Percentiles rank a stretch among this genome's conserved stretches.
Evolutionary conservation across 75 land plant species (phyloP).

Genomic region (Pinus taeda): DNA sequence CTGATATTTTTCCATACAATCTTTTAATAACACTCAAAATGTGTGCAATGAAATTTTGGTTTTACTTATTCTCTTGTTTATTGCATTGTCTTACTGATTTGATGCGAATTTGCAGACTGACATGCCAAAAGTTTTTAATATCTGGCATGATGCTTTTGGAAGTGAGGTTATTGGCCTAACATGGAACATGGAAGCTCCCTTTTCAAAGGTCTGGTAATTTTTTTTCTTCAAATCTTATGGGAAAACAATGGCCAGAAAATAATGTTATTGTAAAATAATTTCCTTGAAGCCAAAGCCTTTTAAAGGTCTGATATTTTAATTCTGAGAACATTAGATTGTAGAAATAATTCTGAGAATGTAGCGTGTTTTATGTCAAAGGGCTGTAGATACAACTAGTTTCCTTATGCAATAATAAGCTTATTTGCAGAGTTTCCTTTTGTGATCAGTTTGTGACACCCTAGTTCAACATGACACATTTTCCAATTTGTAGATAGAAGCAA

Average conservation of each 20-base stretch:
- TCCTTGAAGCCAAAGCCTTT: background rate
- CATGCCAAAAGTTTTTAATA: constrained; percentile 43
- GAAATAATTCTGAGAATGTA: background rate
- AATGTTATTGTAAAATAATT: background rate
- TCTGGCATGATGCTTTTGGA: constrained; percentile 90
- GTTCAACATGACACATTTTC: no score
- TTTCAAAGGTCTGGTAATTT: background rate
- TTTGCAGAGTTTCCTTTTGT: no score
- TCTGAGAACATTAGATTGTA: background rate
- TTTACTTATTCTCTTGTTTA: background rate
- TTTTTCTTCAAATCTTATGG: background rate
- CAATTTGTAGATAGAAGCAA: no score
- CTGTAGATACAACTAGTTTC: no score
- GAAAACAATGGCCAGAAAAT: background rate
- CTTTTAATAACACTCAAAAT: constrained; percentile 12
- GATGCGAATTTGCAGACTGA: constrained; percentile 39
- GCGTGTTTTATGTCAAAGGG: no score
- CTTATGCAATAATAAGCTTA: no score
- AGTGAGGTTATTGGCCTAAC: constrained; percentile 79
- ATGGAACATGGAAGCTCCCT: constrained; percentile 34
- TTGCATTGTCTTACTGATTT: constrained; percentile 2
- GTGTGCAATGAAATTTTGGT: background rate
- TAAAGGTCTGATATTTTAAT: background rate
- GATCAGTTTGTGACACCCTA: no score
- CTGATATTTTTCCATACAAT: background rate